Evolutionary conservation across 2,329 filamentous ascomycete genomes (phyloP).

Genomic region (Diplodia mutila): DNA sequence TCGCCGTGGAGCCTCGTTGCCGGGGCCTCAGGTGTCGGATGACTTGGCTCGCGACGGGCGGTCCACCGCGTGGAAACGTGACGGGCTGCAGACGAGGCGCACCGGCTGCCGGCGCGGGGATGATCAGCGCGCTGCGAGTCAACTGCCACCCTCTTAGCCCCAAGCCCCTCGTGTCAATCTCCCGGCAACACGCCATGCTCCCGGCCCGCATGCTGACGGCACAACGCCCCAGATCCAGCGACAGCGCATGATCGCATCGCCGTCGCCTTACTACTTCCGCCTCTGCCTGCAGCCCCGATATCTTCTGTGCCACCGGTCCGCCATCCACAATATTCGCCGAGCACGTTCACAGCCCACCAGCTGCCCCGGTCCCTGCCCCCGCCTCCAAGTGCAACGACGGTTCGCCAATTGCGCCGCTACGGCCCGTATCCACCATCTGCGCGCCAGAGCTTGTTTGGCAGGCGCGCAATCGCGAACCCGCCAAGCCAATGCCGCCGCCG

Average conservation of each 20-base stretch:
- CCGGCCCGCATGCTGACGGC: slow-evolving; percentile 24
- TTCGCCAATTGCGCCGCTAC: not conserved
- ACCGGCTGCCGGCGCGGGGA: slow-evolving; percentile 17
- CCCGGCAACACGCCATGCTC: slow-evolving; percentile 21
- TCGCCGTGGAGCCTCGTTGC: slow-evolving; percentile 25
- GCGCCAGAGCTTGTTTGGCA: slow-evolving; percentile 14
- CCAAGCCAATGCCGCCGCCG: not conserved
- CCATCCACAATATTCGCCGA: slow-evolving; percentile 9
- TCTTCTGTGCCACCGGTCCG: not conserved
- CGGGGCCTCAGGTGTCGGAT: slow-evolving; percentile 11
- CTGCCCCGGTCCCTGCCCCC: not conserved
- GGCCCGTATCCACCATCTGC: slow-evolving; percentile 2
- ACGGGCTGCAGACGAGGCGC: slow-evolving; percentile 13
- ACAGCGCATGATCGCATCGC: slow-evolving; percentile 19
- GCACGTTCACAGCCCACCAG: slow-evolving; percentile 1
- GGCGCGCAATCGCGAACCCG: not conserved
- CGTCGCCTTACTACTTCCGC: not conserved
- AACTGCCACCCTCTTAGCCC: slow-evolving; percentile 14
- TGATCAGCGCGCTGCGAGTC: slow-evolving; percentile 24
- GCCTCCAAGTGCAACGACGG: not conserved
- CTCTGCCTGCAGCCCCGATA: not conserved
- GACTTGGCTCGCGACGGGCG: slow-evolving; percentile 12
- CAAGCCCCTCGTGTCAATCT: slow-evolving; percentile 21
- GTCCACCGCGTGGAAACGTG: slow-evolving; percentile 21
- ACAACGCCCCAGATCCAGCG: slow-evolving; percentile 21